Evolutionary conservation across 805 yeast genomes (phyloP), one percentile per base, ranked within the genome.

Genomic region (Lachancea waltii): DNA sequence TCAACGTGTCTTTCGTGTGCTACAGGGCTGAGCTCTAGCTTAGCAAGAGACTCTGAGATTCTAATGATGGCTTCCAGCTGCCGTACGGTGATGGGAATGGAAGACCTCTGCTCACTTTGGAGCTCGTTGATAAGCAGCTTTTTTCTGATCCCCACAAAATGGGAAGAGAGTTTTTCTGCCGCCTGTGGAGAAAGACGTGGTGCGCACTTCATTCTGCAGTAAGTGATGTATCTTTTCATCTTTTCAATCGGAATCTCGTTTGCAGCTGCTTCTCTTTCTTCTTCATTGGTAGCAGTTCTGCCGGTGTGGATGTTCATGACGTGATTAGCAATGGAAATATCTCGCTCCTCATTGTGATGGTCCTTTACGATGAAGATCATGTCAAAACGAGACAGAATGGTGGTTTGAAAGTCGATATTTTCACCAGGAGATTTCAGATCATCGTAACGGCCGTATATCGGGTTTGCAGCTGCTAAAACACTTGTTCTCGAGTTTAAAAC

Each of bases 361-460:
- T 92, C 99, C 56, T 87, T 90, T 37, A 92, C 95, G 51, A 92
- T 85, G 64, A 86, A 92, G 54, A 92, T 92, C 97, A 92, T 92
- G 65, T 92, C 99, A 60, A 92, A 92, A 67, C 99, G 82, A 9
- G 98, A 92, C 62, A 92, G 70, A 63, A 92, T 84, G 1, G 99
- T 90, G 1, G 95, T 85, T 64, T 92, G 98, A 68, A 92, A 92
- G 62, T 92, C 99, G 53, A 92, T 90, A 55, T 92, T 92, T 58
- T 92, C 98, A 45, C 98, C 97, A 0, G 98, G 96, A 26, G 95
- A 79, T 63, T 87, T 90, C 70, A 84, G 75, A 46, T 90, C 97
- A 62, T 92, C 97, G 61, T 92, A 92, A 47, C 97, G 75, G 43
- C 99, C 99, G 61, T 83, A 92, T 28, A 87, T 78, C 3, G 99